Percentiles rank a stretch among this genome's conserved stretches.
phyloP scores from a whole-genome alignment of 1,139 yeast genomes.

The Hyphopichia wangnamkhiaoensis region DNA sequence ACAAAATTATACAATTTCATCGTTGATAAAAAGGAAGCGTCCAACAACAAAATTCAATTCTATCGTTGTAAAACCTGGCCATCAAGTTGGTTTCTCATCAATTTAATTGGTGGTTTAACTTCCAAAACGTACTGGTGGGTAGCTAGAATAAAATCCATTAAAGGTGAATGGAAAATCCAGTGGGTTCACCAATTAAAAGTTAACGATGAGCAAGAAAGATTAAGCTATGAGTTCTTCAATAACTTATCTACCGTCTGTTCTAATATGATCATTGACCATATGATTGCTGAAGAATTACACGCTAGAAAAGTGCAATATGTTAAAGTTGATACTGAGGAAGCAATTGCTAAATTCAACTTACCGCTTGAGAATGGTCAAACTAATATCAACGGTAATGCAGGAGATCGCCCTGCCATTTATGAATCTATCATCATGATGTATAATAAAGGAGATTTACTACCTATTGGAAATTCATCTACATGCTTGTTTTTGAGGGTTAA shows the following conservation, averaged over 20 bases:
- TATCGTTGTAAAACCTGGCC: slow-evolving; percentile 74
- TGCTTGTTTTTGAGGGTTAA: slow-evolving; percentile 35
- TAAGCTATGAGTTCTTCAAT: slow-evolving; percentile 52
- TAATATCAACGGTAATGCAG: not conserved
- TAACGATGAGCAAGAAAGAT: slow-evolving; percentile 15
- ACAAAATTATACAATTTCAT: slow-evolving; percentile 22
- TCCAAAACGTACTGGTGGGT: slow-evolving; percentile 62
- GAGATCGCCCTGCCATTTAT: slow-evolving; percentile 14
- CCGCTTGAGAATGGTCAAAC: not conserved
- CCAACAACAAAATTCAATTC: slow-evolving; percentile 39
- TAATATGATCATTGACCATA: slow-evolving; percentile 61
- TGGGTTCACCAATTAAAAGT: slow-evolving; percentile 40
- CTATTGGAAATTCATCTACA: slow-evolving; percentile 36
- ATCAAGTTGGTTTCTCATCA: slow-evolving; percentile 65
- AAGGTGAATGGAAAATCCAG: slow-evolving; percentile 65
- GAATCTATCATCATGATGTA: slow-evolving; percentile 35
- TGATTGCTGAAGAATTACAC: slow-evolving; percentile 62
- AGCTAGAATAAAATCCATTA: slow-evolving; percentile 57
- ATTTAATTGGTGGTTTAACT: slow-evolving; percentile 44
- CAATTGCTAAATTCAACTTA: slow-evolving; percentile 1
- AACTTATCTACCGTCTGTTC: slow-evolving; percentile 54
- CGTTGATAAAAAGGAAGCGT: slow-evolving; percentile 9
- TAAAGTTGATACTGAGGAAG: slow-evolving; percentile 17
- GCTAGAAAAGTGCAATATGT: slow-evolving; percentile 39
- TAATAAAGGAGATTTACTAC: slow-evolving; percentile 36